These are phyloP conservation scores for Diddensiella transvaalensis DNA, from an alignment of 805 yeast species.

Conservation along the genomic window DNA sequence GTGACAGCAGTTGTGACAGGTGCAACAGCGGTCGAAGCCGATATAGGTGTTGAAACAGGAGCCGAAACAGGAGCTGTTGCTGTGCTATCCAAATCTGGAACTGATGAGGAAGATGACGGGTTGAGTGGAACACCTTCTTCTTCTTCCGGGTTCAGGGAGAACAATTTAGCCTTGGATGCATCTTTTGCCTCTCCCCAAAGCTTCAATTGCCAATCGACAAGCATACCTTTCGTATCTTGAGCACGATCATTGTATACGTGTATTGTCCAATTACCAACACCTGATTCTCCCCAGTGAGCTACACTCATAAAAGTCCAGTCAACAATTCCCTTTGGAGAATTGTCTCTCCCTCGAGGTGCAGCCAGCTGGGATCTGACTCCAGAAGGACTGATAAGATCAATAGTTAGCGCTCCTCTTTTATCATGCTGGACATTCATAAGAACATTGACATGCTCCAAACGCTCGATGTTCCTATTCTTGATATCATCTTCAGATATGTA, in stretches of 20 bases:
- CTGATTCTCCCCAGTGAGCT: slow-evolving; percentile 94
- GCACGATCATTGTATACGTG: slow-evolving; percentile 45
- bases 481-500: slow-evolving; percentile 48
- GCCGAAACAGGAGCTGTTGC: slow-evolving; percentile 16
- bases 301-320: slow-evolving; percentile 95
- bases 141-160: slow-evolving; percentile 39
- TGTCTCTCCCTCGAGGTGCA: slow-evolving; percentile 58
- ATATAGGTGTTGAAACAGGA: not conserved
- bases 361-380: slow-evolving; percentile 77
- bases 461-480: slow-evolving; percentile 55
- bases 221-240: slow-evolving; percentile 24
- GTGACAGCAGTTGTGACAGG: slow-evolving; percentile 4
- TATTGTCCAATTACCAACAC: slow-evolving; percentile 78
- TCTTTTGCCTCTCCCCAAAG: slow-evolving; percentile 80
- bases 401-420: slow-evolving; percentile 65
- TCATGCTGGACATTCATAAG: slow-evolving; percentile 65
- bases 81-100: too few relatives aligned
- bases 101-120: slow-evolving; percentile 9
- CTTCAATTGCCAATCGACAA: slow-evolving; percentile 71
- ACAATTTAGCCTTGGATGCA: slow-evolving; percentile 55
- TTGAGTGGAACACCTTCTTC: slow-evolving; percentile 43
- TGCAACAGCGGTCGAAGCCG: slow-evolving; percentile 12
- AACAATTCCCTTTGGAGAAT: slow-evolving; percentile 52
- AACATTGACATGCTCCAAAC: slow-evolving; percentile 82
- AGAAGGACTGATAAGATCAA: slow-evolving; percentile 66